These are phyloP conservation scores for Tetrahymena thermophila DNA, from an alignment of 73 alveolate genomes.

Conservation along the genomic window DNA sequence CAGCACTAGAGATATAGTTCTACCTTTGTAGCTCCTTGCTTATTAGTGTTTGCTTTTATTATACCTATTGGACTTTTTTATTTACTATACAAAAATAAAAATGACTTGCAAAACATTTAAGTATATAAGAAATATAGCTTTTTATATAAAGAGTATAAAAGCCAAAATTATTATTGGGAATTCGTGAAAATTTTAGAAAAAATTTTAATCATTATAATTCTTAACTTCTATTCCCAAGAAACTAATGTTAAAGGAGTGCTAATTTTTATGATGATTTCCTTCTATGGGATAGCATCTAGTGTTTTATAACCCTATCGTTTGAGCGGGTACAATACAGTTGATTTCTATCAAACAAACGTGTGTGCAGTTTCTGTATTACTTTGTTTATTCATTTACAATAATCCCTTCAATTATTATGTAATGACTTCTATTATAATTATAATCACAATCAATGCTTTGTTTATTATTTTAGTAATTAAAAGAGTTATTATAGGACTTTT, in stretches of 20 bases:
- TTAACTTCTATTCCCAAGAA: neutral
- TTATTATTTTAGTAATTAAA: neutral
- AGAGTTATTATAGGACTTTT: neutral
- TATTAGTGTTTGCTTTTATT: neutral
- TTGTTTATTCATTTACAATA: neutral
- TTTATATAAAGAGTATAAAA: constrained; percentile 15
- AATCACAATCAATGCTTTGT: neutral
- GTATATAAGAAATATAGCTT: constrained; percentile 2
- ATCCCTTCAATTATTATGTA: neutral
- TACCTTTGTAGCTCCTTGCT: constrained; percentile 6
- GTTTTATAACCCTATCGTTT: neutral
- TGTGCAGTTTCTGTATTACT: neutral
- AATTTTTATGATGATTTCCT: neutral
- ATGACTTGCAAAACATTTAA: neutral
- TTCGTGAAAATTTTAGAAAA: constrained; percentile 5
- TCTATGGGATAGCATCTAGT: neutral
- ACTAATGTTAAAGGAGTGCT: neutral
- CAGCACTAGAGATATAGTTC: neutral
- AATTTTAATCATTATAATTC: neutral
- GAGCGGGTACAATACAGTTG: neutral
- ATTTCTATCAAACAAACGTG: neutral
- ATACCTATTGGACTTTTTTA: neutral
- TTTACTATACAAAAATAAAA: neutral
- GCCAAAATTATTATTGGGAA: constrained; percentile 16
- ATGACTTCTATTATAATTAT: neutral